A percentile compares a stretch with the other conserved stretches of the same genome.
These are phyloP conservation scores for Phytophthora niederhauseri DNA, from an alignment of 352 stramenopile species.

Conservation along the genomic window DNA sequence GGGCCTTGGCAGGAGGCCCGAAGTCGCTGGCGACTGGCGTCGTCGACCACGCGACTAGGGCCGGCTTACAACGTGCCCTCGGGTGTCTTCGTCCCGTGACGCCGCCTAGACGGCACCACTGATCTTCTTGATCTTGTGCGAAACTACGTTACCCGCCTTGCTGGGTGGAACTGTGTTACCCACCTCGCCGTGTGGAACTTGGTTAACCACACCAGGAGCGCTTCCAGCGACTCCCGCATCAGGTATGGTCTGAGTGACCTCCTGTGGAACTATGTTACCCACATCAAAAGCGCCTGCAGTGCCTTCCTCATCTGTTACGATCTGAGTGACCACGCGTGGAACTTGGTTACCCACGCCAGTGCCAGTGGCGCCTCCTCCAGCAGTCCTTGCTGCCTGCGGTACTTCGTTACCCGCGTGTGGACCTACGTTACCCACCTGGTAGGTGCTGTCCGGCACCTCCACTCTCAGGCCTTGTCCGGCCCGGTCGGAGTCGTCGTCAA, in stretches of 20 bases:
- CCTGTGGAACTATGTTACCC: slow-evolving; percentile 9
- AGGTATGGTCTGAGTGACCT: not conserved
- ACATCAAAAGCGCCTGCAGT: not conserved
- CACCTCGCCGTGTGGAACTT: too few relatives aligned
- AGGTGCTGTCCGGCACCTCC: not conserved
- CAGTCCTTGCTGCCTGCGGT: too few relatives aligned
- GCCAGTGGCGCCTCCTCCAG: too few relatives aligned
- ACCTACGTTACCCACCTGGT: not conserved
- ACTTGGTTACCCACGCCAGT: too few relatives aligned
- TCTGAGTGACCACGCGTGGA: too few relatives aligned
- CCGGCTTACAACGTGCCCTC: not conserved
- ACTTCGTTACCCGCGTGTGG: not conserved
- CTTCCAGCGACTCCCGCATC: not conserved
- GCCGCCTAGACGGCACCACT: too few relatives aligned
- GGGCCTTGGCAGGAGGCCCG: not conserved
- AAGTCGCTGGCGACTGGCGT: not conserved
- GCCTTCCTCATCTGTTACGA: not conserved
- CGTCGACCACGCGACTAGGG: not conserved
- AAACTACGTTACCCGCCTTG: too few relatives aligned
- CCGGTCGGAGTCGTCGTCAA: too few relatives aligned
- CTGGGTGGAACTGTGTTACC: too few relatives aligned
- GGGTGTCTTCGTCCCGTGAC: too few relatives aligned
- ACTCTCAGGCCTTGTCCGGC: not conserved
- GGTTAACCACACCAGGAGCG: too few relatives aligned
- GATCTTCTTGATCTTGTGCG: too few relatives aligned